These are phyloP conservation scores for Alternaria sp. DNA, from an alignment of 2,329 filamentous ascomycete species.

Conservation along the genomic window DNA sequence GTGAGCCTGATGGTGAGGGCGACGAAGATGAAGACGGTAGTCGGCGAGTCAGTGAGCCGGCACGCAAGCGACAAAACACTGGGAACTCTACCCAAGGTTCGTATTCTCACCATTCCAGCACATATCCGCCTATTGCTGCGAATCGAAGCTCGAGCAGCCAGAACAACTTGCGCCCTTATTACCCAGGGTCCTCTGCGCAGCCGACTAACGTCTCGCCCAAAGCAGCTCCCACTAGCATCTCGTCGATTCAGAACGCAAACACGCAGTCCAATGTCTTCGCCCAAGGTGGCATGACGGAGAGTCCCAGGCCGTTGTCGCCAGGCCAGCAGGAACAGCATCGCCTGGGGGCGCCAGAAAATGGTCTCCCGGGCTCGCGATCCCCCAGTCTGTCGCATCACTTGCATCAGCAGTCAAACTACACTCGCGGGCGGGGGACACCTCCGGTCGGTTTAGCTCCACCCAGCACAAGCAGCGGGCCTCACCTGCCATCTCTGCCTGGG, in stretches of 20 bases:
- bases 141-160: constrained; percentile 36
- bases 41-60: constrained; percentile 72
- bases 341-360: constrained; percentile 59
- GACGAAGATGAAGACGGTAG: constrained; percentile 58
- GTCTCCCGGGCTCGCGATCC: constrained; percentile 64
- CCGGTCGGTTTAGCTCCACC: constrained; percentile 54
- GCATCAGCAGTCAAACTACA: constrained; percentile 69
- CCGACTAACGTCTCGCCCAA: constrained; percentile 50
- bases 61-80: constrained; percentile 71
- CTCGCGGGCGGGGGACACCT: constrained; percentile 62
- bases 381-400: constrained; percentile 71
- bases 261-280: constrained; percentile 67
- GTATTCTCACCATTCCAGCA: constrained; percentile 72
- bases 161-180: constrained; percentile 44
- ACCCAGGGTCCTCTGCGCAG: constrained; percentile 45
- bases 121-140: constrained; percentile 74
- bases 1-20: constrained; percentile 64
- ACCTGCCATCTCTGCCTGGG: constrained; percentile 53
- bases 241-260: constrained; percentile 44
- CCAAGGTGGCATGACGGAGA: constrained; percentile 79
- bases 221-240: constrained; percentile 45
- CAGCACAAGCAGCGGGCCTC: constrained; percentile 50
- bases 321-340: constrained; percentile 60
- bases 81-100: constrained; percentile 61
- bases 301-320: constrained; percentile 83